phyloP scores from a whole-genome alignment of 192 early-diverging fungal genomes.

The Linnemannia elongata region DNA sequence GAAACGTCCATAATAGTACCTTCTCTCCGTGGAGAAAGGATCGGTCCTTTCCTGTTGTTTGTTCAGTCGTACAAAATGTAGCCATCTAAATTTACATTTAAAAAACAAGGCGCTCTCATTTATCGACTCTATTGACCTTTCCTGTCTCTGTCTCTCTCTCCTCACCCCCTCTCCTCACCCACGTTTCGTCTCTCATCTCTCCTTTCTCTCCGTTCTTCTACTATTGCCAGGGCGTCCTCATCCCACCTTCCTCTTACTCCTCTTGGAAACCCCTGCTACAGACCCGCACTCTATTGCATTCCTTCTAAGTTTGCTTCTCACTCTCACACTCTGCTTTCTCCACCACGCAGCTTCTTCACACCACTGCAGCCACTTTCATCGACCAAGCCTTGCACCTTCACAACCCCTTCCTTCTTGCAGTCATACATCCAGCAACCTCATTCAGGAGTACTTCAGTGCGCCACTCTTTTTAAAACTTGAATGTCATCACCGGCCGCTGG shows the following conservation, averaged over 20 bases:
- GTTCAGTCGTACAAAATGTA: too few species aligned
- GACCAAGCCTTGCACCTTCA: background rate
- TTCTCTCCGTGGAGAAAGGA: too few species aligned
- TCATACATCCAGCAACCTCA: background rate
- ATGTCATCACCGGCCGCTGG: constrained; percentile 11
- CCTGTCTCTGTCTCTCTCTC: background rate
- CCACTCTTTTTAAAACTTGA: background rate
- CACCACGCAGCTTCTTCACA: background rate
- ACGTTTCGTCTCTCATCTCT: constrained; percentile 7
- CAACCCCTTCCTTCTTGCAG: background rate
- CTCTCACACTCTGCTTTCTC: background rate
- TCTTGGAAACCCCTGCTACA: background rate
- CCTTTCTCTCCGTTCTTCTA: background rate
- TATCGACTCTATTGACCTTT: background rate
- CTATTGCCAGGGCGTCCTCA: background rate
- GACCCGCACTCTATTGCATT: background rate
- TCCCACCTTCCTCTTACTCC: background rate
- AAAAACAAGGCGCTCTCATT: background rate
- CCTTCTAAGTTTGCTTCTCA: background rate
- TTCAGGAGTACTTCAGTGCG: background rate
- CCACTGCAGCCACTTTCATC: background rate
- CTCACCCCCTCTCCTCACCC: background rate
- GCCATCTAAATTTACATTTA: background rate
- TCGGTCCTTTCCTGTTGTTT: too few species aligned
- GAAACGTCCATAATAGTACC: too few species aligned